Base-by-base conservation (phyloP, 2,329 filamentous ascomycete species). In the Colletotrichum gloeosporioides region DNA sequence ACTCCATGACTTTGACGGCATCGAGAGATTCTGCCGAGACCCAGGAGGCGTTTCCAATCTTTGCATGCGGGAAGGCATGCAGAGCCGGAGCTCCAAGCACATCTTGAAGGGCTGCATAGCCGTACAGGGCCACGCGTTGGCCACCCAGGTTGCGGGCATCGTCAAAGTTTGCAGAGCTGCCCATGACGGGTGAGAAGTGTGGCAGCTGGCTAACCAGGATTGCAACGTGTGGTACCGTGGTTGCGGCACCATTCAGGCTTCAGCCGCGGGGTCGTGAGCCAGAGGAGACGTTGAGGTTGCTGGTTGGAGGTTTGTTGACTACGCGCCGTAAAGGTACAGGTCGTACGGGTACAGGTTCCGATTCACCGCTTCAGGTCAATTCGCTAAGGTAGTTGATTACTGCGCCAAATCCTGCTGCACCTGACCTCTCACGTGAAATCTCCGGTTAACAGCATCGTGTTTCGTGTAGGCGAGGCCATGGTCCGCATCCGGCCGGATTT, bases 401-500 rank as follows among this genome's bases (percentile, higher is more conserved):
- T 61, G 63, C 49, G 39, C 18, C 34, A 39, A 63, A 57, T 59
- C 44, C 70, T 76, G 49, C 70, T 49, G 39, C 39, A 73, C 69
- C 69, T 73, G 73, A 76, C 69, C 71, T 36, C 29, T 76, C 73
- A 76, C 73, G 73, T 76, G 73, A 39, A 25, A 34, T 65, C 57
- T 31, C 36, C 44, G 69, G 25, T 36, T 68, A 59, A 68, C 69
- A 61, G 29, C 44, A 59, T 49, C 27, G 25, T 55, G 57, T 73
- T 15, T 22, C 59, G 29, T 59, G 18, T 68, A 15, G 39, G 32
- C 53, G 31, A 49, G 16, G 6, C 18, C 31, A 53, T 72, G 36
- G 29, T 27, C 73, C 49, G 64, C 64, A 69, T 73, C 36, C 73
- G 59, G 73, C 13, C 8, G 13, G 2, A n/a, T 16, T 15, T 36